Base-by-base conservation (phyloP, 2,329 filamentous ascomycete species). In the Blastomyces parvus region DNA sequence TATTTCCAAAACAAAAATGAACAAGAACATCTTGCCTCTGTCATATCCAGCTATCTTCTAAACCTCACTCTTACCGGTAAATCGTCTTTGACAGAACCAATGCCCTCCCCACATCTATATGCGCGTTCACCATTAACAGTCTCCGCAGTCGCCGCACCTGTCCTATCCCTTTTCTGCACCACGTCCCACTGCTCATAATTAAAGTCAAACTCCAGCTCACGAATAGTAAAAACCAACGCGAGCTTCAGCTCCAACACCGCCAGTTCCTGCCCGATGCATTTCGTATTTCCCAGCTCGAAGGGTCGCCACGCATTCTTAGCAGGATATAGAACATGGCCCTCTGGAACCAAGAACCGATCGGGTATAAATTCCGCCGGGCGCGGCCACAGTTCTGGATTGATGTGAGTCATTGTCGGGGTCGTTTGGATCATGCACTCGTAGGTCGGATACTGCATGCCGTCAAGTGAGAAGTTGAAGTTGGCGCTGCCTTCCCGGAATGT, bases 231-330 rank as follows among this genome's bases (percentile, higher is more conserved):
- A 2, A 80, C 79, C 36, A 85, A 70, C 7, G 82, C 74, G 64
- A 82, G 73, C 65, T 79, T 79, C 27, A 81, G 68, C 71, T 86
- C 83, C 19, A 83, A 73, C 71, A 80, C 78, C 0, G 80, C 83
- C 55, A 85, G 74, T 66, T 82, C 80, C 69, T 84, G 81, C 0
- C 83, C 83, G n/a, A 85, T 78, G 67, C 84, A 87, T 60, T 80
- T 81, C 14, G 84, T 71, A 1, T 79, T 76, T 0, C 84, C 84
- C 62, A 79, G 76, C 66, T 82, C 81, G 69, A 86, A 86, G 0
- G 81, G 76, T 9, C 83, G 77, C 77, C 78, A 86, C 0, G 82
- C 81, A 62, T 79, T 77, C 59, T 79, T 77, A 57, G 70, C 65
- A 25, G 74, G 69, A 67, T 77, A 70, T 67, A 76, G 63, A 66